phyloP scores from a whole-genome alignment of 202 grass and related monocot species.

The Panicum virgatum region DNA sequence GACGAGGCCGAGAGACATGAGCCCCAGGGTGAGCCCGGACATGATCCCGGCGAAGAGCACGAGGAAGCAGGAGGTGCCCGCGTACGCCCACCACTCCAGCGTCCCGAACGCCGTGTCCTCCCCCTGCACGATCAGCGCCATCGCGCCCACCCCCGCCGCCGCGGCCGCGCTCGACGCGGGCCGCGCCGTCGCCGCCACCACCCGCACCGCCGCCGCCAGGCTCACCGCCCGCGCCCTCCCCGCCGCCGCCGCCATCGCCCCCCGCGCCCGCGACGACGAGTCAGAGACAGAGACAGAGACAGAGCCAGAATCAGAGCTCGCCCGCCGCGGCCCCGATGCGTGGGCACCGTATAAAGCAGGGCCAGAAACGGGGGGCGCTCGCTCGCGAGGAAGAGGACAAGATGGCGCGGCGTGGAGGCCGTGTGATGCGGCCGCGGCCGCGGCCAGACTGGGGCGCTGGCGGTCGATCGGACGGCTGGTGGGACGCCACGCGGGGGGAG shows the following conservation, averaged over 20 bases:
- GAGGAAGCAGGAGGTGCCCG: conserved; percentile 79
- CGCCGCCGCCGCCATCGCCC: conserved; percentile 1
- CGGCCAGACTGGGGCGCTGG: not conserved
- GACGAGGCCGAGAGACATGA: conserved; percentile 98
- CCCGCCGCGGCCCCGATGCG: conserved; percentile 35
- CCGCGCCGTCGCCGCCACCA: conserved; percentile 53
- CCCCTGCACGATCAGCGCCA: conserved; percentile 45
- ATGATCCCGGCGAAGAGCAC: conserved; percentile 99
- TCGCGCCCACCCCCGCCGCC: conserved; percentile 42
- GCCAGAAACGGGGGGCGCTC: not conserved
- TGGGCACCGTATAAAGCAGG: conserved; percentile 30
- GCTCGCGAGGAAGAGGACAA: conserved; percentile 35
- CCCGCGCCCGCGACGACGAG: conserved; percentile 23
- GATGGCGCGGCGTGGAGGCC: conserved; percentile 15
- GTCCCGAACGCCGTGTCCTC: conserved; percentile 88
- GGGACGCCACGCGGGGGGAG: not conserved
- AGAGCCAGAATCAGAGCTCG: not conserved
- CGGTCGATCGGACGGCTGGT: conserved; percentile 21
- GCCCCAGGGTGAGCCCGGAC: conserved; percentile 95
- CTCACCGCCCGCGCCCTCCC: conserved; percentile 48
- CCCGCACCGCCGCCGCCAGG: conserved; percentile 48
- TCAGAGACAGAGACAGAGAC: conserved; percentile 3
- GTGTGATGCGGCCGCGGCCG: conserved; percentile 16
- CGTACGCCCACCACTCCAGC: conserved; percentile 69
- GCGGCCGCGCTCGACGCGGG: conserved; percentile 39